Evolutionary conservation across 495 filamentous ascomycete species (phyloP), one percentile per base, ranked within the genome.

Genomic region (Podospora comata): DNA sequence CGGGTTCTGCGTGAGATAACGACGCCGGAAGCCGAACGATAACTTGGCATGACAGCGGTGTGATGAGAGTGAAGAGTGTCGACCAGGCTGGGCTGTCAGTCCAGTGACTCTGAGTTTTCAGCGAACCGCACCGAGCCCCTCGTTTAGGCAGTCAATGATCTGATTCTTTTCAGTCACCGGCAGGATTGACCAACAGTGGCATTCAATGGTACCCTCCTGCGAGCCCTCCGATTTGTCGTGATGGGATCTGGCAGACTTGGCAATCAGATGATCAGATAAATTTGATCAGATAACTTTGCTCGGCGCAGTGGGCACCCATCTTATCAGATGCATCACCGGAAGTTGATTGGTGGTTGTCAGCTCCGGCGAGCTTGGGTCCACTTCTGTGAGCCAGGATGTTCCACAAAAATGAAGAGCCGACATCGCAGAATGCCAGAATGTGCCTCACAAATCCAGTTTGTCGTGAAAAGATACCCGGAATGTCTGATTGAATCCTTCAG

Each of bases 181-280:
- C 69, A 23, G 15, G 39, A 26, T 19, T 20, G 28, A 19, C 64
- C 16, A 13, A 27, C 60, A 60, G 63, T 44, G 26, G 58, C 18
- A 23, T 54, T 30, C n/a, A 26, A 27, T 28, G 13, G 57, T 60
- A 62, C 16, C 2, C 16, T 56, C 48, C 27, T 48, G 7, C 9
- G 5, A 48, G 39, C 39, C 15, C 39, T 16, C 39, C 39, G 13
- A 48, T n/a, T 54, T 44, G 58, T 61, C 18, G 55, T 56, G 20
- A 56, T 64, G 39, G 27, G 44, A 26, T 64, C 7, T 32, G 58
- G 39, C 28, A 13, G 34, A 39, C 27, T n/a, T 30, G 27, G 7
- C 53, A 57, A 67, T 72, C 70, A 76, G 74, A 71, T 72, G 69
- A 74, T 76, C 72, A 60, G 39, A 48, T 48, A 48, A 48, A 11